A percentile compares a stretch with the other conserved stretches of the same genome.
phyloP scores from a whole-genome alignment of 352 stramenopile genomes.

The Halophytophthora polymorphica region DNA sequence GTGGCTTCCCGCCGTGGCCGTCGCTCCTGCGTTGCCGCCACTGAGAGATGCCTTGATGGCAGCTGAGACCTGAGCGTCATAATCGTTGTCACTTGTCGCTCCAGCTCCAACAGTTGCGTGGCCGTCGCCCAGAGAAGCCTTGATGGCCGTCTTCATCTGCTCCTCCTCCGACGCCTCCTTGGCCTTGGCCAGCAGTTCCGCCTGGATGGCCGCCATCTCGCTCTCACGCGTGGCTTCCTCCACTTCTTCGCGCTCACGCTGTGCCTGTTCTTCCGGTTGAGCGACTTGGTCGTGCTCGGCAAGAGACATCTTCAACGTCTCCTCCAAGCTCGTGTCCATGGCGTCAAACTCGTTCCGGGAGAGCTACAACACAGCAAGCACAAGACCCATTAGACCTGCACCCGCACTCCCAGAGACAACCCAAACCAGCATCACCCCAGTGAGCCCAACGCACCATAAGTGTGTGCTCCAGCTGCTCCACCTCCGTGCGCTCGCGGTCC shows the following conservation, averaged over 20 bases:
- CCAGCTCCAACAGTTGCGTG: no score
- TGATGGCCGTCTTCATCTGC: slow-evolving; percentile 60
- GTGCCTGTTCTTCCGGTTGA: slow-evolving; percentile 12
- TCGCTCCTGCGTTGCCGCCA: slow-evolving; percentile 5
- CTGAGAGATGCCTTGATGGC: slow-evolving; percentile 69
- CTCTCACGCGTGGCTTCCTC: slow-evolving; percentile 59
- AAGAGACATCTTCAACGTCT: slow-evolving; percentile 66
- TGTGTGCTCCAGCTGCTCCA: slow-evolving; percentile 68
- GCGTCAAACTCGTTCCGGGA: slow-evolving; percentile 74
- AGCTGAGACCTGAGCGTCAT: slow-evolving; percentile 54
- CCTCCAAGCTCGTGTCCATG: slow-evolving; percentile 74
- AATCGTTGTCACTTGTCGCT: slow-evolving; percentile 21
- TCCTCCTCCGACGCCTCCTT: slow-evolving; percentile 75
- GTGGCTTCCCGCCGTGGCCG: slow-evolving; percentile 2
- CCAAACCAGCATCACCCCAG: neutral
- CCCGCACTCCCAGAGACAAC: neutral
- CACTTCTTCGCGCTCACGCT: slow-evolving; percentile 42
- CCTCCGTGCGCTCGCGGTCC: slow-evolving; percentile 55
- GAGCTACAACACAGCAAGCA: slow-evolving; percentile 29
- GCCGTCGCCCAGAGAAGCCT: slow-evolving; percentile 47
- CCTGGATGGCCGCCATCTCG: slow-evolving; percentile 74
- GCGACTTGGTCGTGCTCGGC: slow-evolving; percentile 36
- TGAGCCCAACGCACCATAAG: slow-evolving; percentile 40
- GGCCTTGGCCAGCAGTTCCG: slow-evolving; percentile 61
- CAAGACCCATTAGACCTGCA: slow-evolving; percentile 2